Evolutionary conservation across 768 basidiomycete genomes (phyloP).

Genomic region (Lepiota brunneoincarnata): DNA sequence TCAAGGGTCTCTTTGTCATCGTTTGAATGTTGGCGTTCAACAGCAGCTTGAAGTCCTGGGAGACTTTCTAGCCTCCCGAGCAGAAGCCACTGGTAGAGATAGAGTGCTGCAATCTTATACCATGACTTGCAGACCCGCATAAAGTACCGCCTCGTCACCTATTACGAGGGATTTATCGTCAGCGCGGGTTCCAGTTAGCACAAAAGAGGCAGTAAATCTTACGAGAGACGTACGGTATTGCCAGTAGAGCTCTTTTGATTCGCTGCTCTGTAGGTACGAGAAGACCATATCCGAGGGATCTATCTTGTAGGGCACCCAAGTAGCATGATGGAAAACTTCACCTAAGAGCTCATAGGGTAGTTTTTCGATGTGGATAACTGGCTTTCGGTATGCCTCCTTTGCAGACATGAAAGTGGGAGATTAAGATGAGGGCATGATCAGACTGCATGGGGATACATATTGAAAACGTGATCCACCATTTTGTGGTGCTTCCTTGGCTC

Average conservation of each 20-base stretch:
- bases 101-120: conserved; percentile 18
- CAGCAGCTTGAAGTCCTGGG: conserved; percentile 7
- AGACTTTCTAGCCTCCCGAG: conserved; percentile 14
- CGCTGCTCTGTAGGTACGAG: conserved; percentile 13
- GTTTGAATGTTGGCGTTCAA: conserved; percentile 2
- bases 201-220: not conserved
- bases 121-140: conserved; percentile 21
- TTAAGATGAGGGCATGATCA: too few species aligned
- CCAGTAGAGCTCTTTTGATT: conserved; percentile 13
- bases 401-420: conserved; percentile 19
- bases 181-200: not conserved
- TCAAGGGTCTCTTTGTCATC: not conserved
- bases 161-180: not conserved
- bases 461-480: too few species aligned
- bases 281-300: conserved; percentile 16
- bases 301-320: conserved; percentile 20
- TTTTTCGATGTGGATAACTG: conserved; percentile 6
- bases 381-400: conserved; percentile 15
- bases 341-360: conserved; percentile 29
- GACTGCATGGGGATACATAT: too few species aligned
- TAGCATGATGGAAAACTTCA: conserved; percentile 24
- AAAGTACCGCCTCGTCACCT: conserved; percentile 20
- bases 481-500: conserved; percentile 25
- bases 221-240: conserved; percentile 22
- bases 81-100: conserved; percentile 21